Evolutionary conservation across 2,329 filamentous ascomycete species (phyloP).

Genomic region (Emydomyces testavorans): DNA sequence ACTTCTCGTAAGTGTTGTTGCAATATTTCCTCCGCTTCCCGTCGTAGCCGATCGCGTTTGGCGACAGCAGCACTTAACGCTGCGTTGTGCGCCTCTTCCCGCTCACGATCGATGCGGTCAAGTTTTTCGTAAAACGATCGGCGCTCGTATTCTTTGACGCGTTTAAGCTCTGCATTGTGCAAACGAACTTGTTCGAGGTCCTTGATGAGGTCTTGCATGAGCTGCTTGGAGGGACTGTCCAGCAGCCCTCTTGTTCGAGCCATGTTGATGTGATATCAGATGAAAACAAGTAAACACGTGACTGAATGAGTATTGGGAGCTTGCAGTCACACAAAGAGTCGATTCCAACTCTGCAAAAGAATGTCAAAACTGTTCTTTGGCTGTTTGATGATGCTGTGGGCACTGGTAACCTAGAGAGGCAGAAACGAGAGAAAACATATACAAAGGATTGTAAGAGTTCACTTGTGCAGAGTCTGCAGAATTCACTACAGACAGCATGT

Average conservation of each 20-base stretch:
- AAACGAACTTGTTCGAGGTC: conserved; percentile 34
- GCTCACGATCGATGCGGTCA: conserved; percentile 51
- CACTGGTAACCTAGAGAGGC: neutral
- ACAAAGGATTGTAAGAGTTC: neutral
- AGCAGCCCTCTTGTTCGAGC: conserved; percentile 19
- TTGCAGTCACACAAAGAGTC: neutral
- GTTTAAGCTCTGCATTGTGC: conserved; percentile 35
- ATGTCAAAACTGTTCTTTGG: too few species aligned
- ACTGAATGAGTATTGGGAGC: neutral
- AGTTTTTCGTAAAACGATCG: conserved; percentile 46
- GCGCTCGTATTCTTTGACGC: conserved; percentile 34
- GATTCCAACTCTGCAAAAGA: neutral
- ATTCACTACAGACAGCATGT: neutral
- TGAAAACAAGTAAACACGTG: neutral
- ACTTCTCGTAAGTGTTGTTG: conserved; percentile 36
- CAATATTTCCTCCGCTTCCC: conserved; percentile 44
- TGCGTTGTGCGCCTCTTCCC: conserved; percentile 51
- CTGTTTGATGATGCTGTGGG: too few species aligned
- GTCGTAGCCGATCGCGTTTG: conserved; percentile 54
- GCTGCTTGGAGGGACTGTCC: conserved; percentile 33
- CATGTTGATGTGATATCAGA: conserved; percentile 18
- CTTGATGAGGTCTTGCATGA: conserved; percentile 31
- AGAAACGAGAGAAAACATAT: neutral
- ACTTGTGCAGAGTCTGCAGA: neutral
- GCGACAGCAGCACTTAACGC: conserved; percentile 54